A percentile compares a stretch with the other conserved stretches of the same genome.
Conservation (phyloP, 129 eudicot genomes). For the Dittrichia graveolens region DNA sequence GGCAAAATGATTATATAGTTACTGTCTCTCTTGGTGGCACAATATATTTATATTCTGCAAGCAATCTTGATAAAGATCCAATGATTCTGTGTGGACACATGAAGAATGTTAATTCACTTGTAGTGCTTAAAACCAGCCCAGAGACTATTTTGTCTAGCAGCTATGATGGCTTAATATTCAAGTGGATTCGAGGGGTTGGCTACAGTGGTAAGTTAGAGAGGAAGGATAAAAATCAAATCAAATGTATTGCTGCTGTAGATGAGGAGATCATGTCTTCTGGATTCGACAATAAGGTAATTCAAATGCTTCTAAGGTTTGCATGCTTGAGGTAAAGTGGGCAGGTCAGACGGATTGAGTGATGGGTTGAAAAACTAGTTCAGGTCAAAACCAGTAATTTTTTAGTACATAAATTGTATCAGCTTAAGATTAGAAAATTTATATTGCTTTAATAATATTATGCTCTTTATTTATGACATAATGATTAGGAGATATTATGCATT, state of each 20-base stretch:
- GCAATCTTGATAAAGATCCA: slow-evolving; percentile 74
- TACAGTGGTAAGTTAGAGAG: slow-evolving; percentile 72
- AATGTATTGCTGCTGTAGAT: slow-evolving; percentile 78
- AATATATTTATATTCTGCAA: slow-evolving; percentile 73
- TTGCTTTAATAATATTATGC: background rate
- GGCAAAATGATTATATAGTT: slow-evolving; percentile 83
- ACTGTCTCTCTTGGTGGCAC: slow-evolving; percentile 96
- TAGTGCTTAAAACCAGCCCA: slow-evolving; percentile 58
- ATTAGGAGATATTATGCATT: slow-evolving; percentile 1
- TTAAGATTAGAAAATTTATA: background rate
- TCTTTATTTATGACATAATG: background rate
- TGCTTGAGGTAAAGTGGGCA: slow-evolving; percentile 18
- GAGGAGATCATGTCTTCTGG: slow-evolving; percentile 77
- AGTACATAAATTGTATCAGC: background rate
- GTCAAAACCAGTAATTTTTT: background rate
- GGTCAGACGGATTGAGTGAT: background rate
- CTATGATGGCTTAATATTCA: slow-evolving; percentile 82
- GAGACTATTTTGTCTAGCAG: slow-evolving; percentile 72
- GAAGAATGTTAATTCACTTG: slow-evolving; percentile 77
- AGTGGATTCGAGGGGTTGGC: slow-evolving; percentile 81
- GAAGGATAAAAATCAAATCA: slow-evolving; percentile 68
- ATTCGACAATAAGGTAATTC: slow-evolving; percentile 79
- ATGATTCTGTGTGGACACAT: slow-evolving; percentile 76
- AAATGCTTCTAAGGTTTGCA: slow-evolving; percentile 11
- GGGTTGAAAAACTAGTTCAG: background rate